Conservation (phyloP, 441 rosid species). For the Euphorbia corollata region DNA sequence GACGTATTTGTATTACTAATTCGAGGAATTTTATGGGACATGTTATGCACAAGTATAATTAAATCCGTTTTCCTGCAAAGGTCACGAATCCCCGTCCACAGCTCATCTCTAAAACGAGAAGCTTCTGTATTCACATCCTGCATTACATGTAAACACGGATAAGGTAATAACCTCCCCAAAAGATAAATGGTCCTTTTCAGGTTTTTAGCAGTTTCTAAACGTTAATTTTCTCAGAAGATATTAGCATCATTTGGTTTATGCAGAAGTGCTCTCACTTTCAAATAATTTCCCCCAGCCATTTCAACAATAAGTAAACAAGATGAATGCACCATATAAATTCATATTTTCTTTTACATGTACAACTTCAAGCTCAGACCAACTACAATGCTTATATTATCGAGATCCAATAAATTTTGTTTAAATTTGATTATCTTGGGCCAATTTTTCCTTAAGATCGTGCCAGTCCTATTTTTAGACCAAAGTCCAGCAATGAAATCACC, state of each 20-base stretch:
- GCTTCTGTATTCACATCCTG: constrained; percentile 70
- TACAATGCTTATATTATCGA: neutral
- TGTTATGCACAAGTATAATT: constrained; percentile 83
- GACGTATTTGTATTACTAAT: constrained; percentile 40
- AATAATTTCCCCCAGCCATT: neutral
- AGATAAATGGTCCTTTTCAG: neutral
- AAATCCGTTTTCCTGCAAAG: constrained; percentile 74
- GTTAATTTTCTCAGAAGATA: neutral
- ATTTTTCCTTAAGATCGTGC: neutral
- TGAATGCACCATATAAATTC: neutral
- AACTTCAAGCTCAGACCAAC: neutral
- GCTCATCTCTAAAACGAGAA: constrained; percentile 74
- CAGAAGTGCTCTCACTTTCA: neutral
- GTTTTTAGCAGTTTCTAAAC: neutral
- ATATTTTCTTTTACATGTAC: neutral
- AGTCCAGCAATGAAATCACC: neutral
- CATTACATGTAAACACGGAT: constrained; percentile 9
- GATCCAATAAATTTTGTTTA: neutral
- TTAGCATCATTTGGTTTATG: neutral
- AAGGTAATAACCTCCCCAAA: neutral
- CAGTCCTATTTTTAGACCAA: neutral
- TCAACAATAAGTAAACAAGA: neutral
- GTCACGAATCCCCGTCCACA: constrained; percentile 83
- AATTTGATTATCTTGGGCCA: neutral
- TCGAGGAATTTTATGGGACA: constrained; percentile 80